Evolutionary conservation across 73 alveolate genomes (phyloP).

Genomic region (Uronychia setigera): DNA sequence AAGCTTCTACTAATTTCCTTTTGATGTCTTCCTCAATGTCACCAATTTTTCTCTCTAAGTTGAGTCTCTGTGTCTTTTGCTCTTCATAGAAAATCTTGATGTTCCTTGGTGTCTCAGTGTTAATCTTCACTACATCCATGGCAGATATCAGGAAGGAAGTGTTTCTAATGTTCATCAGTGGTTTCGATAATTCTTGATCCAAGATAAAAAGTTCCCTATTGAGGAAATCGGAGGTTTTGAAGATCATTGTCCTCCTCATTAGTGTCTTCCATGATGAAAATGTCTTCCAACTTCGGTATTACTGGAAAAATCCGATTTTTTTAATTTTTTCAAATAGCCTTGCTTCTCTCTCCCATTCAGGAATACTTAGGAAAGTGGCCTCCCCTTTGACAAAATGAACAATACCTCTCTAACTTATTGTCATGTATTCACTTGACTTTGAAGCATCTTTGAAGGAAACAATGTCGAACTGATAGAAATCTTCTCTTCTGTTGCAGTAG

Average conservation of each 20-base stretch:
- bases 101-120: constrained; percentile 64
- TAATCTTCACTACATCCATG: constrained; percentile 74
- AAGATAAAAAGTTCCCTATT: constrained; percentile 76
- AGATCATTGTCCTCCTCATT: constrained; percentile 82
- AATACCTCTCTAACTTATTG: constrained; percentile 85
- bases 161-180: constrained; percentile 77
- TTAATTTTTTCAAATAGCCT: constrained; percentile 68
- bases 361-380: constrained; percentile 77
- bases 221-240: constrained; percentile 68
- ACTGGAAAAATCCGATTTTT: constrained; percentile 72
- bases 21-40: constrained; percentile 70
- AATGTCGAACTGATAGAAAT: constrained; percentile 83
- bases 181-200: constrained; percentile 75
- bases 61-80: constrained; percentile 40
- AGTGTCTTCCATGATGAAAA: constrained; percentile 88
- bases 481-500: constrained; percentile 82
- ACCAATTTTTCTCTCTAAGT: constrained; percentile 31
- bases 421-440: constrained; percentile 79
- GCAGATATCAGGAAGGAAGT: constrained; percentile 60
- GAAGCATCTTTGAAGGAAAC: constrained; percentile 80
- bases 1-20: constrained; percentile 60
- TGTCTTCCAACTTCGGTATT: constrained; percentile 81
- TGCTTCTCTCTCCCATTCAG: constrained; percentile 90
- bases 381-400: constrained; percentile 81
- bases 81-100: constrained; percentile 65